Base-by-base conservation (phyloP, 2,329 filamentous ascomycete species). In the Magnaporthales sp. region DNA sequence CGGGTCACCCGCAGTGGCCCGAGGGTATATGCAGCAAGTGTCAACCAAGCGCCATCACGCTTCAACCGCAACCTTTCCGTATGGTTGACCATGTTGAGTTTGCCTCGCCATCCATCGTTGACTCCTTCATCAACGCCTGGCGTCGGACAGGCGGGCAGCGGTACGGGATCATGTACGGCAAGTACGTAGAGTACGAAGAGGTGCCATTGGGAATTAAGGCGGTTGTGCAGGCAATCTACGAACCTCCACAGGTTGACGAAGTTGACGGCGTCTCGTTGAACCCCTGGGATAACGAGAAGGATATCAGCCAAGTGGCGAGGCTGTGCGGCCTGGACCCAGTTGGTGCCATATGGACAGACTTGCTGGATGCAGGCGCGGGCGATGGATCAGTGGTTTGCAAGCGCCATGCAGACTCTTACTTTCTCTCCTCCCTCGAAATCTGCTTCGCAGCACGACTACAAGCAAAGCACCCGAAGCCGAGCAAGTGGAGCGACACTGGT, bases 71-170 rank as follows among this genome's bases (percentile, higher is more conserved):
- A 77, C 84, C 90, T 24, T 99, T 94, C 77, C 92, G 95, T 65
- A 97, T 95, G 91, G 93, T 99, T 3, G 95, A 99, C 73, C 95
- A 99, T 76, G 95, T 99, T 69, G 96, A 99, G 77, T 98, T 99
- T 75, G 89, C 94, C 1, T 89, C 91, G 1, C 89, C 92, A 3
- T 84, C 88, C 66, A 86, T 98, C 38, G 91, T 98, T 72, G 91
- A 99, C 75, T 87, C 86, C n/a, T 88, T 98, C 67, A 87, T 99
- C 70, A 89, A 97, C 73, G 91, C 94, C 67, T 99, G 95, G 94
- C 86, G 96, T 71, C 89, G 87, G 70, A 93, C 91, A 1, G 94
- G 93, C 4, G 80, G 85, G 30, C 95, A 99, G 76, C 86, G 95
- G 56, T 77, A 98, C 62, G 95, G 94, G 6, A 97, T 93, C 73